Evolutionary conservation across 2,329 filamentous ascomycete species (phyloP), one percentile per base, ranked within the genome.

Genomic region (Cryphonectria radicalis): DNA sequence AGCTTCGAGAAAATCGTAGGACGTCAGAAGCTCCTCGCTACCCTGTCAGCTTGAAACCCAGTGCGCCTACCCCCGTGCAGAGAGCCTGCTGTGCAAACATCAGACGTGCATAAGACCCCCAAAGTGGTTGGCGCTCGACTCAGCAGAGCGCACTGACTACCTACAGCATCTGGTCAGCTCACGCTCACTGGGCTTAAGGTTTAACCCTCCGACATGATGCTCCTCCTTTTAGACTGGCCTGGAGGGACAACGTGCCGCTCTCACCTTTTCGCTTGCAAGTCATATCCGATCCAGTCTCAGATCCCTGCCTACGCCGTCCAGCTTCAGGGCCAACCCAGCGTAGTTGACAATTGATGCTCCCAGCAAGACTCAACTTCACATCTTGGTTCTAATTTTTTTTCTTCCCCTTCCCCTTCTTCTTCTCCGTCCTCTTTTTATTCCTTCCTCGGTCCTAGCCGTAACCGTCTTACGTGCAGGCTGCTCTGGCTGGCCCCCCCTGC

Each of bases 131-230:
- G 40, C 63, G 32, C 65, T 68, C 63, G 65, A 70, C 50, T 68
- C 65, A 62, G 35, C 53, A 68, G 63, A 55, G 22, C 66, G 42
- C 66, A 71, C 68, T 50, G 46, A 50, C 46, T 40, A 40, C 37
- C 37, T 64, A 69, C 55, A 71, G 62, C 53, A 66, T 69, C 70
- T 63, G 50, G 43, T 65, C 68, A 70, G 59, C 64, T 67, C 60
- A 65, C 63, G 22, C 46, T 7, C 46, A 59, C 22, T 37, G 63
- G 69, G 46, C 63, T 70, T 68, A 72, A 72, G 63, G 50, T 70
- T 68, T 70, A 67, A 43, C 67, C 59, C 68, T 67, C 68, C 68
- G 71, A 67, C 64, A 68, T 64, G 60, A 68, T 70, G 65, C 69
- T 72, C 59, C 50, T 60, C 70, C 62, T 70, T 57, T 53, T 66